These are phyloP conservation scores for Raffaelea arxii DNA, from an alignment of 2,329 filamentous ascomycete genomes.

Conservation along the genomic window DNA sequence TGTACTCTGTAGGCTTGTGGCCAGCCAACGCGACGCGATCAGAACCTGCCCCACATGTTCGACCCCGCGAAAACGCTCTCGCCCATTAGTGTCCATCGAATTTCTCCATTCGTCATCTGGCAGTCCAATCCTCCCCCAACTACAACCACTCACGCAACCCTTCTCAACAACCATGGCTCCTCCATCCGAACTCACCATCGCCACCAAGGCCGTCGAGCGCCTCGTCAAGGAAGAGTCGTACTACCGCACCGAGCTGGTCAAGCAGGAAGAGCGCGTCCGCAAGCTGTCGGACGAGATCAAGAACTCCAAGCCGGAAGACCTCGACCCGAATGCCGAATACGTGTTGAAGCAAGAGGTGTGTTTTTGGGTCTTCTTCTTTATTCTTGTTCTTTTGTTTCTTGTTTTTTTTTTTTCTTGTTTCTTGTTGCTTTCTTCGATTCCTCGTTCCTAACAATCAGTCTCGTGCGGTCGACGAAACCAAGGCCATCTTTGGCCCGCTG, in stretches of 20 bases:
- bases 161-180: constrained; percentile 71
- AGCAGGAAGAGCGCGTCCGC: constrained; percentile 63
- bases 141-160: too few species aligned
- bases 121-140: background rate
- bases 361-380: background rate
- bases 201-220: constrained; percentile 68
- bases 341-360: constrained; percentile 78
- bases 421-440: background rate
- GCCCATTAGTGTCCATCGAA: too few species aligned
- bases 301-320: constrained; percentile 29
- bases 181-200: constrained; percentile 66
- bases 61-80: too few species aligned
- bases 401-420: background rate
- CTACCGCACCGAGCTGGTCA: constrained; percentile 76
- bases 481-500: constrained; percentile 67
- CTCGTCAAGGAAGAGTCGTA: constrained; percentile 85
- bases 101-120: too few species aligned
- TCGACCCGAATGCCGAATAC: constrained; percentile 68
- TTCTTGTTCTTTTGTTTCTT: background rate
- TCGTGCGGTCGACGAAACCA: constrained; percentile 78
- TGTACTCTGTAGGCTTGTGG: too few species aligned
- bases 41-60: too few species aligned
- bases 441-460: constrained; percentile 37
- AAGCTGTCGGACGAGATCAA: constrained; percentile 54
- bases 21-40: too few species aligned